Percentiles rank a stretch among this genome's conserved stretches.
These are phyloP conservation scores for Boletus rex-veris DNA, from an alignment of 768 basidiomycete genomes.

Conservation along the genomic window DNA sequence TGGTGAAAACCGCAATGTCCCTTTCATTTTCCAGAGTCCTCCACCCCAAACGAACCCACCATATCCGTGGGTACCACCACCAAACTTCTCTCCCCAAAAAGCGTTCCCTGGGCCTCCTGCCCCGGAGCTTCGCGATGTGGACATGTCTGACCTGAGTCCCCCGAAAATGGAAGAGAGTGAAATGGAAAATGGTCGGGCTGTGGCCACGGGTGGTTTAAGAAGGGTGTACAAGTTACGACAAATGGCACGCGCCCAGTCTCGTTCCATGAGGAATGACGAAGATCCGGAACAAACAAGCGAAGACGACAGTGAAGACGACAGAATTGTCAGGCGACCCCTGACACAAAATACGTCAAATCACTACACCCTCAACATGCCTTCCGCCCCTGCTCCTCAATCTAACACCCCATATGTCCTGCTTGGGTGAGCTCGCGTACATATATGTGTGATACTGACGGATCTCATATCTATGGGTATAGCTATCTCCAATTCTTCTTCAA, in stretches of 20 bases:
- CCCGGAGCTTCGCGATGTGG: conserved; percentile 60
- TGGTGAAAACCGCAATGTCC: conserved; percentile 62
- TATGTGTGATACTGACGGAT: conserved; percentile 10
- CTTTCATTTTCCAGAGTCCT: conserved; percentile 67
- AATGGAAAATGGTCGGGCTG: conserved; percentile 40
- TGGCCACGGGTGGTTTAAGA: conserved; percentile 63
- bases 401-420: conserved; percentile 80
- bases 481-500: conserved; percentile 97
- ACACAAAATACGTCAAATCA: conserved; percentile 67
- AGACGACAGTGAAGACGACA: conserved; percentile 48
- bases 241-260: conserved; percentile 38
- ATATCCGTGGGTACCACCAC: conserved; percentile 66
- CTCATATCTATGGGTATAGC: conserved; percentile 35
- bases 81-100: conserved; percentile 56
- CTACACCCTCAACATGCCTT: conserved; percentile 79
- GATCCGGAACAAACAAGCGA: conserved; percentile 39
- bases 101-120: conserved; percentile 47
- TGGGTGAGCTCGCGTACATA: conserved; percentile 52
- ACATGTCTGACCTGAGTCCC: conserved; percentile 73
- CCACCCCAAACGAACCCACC: conserved; percentile 40
- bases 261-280: conserved; percentile 20
- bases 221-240: conserved; percentile 64
- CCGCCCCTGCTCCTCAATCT: conserved; percentile 50
- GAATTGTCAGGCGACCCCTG: conserved; percentile 33
- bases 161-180: conserved; percentile 43